Conservation (phyloP, 2,329 filamentous ascomycete genomes). For the Pseudocercospora fijiensis region DNA sequence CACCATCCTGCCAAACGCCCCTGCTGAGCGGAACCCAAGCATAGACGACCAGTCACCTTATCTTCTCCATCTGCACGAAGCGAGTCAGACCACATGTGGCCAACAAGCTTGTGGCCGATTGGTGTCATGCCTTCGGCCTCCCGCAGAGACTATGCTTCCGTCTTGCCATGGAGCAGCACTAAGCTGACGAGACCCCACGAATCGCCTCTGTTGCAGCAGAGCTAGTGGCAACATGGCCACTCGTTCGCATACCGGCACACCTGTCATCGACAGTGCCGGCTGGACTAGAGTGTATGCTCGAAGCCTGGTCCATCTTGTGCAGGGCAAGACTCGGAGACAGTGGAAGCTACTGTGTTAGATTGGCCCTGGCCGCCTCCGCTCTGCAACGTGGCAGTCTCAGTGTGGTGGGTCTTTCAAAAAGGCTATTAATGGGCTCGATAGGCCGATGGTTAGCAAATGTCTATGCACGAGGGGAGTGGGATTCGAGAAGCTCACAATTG, state of each 20-base stretch:
- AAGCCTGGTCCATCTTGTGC: slow-evolving; percentile 44
- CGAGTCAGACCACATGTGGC: slow-evolving; percentile 25
- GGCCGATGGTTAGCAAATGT: slow-evolving; percentile 26
- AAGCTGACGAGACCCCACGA: slow-evolving; percentile 40
- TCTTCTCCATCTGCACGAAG: slow-evolving; percentile 45
- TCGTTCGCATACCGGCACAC: slow-evolving; percentile 43
- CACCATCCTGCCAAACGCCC: slow-evolving; percentile 8
- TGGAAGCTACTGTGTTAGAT: slow-evolving; percentile 25
- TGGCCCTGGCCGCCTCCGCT: slow-evolving; percentile 51
- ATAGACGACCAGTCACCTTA: slow-evolving; percentile 51
- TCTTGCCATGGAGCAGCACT: slow-evolving; percentile 40
- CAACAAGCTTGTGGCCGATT: slow-evolving; percentile 20
- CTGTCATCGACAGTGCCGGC: slow-evolving; percentile 24
- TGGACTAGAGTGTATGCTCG: slow-evolving; percentile 32
- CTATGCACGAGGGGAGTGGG: slow-evolving; percentile 20
- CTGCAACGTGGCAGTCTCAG: slow-evolving; percentile 53
- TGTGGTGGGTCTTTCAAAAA: slow-evolving; percentile 33
- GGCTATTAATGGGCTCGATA: slow-evolving; percentile 30
- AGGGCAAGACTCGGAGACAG: slow-evolving; percentile 21
- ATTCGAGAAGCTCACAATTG: slow-evolving; percentile 21
- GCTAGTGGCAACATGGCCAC: slow-evolving; percentile 46
- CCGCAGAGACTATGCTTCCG: slow-evolving; percentile 22
- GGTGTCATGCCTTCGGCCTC: slow-evolving; percentile 16
- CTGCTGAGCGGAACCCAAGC: slow-evolving; percentile 22
- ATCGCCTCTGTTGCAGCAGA: slow-evolving; percentile 44